Evolutionary conservation across 108 stramenopile genomes (phyloP), one percentile per base, ranked within the genome.

Genomic region (Cyclotella distinguenda): DNA sequence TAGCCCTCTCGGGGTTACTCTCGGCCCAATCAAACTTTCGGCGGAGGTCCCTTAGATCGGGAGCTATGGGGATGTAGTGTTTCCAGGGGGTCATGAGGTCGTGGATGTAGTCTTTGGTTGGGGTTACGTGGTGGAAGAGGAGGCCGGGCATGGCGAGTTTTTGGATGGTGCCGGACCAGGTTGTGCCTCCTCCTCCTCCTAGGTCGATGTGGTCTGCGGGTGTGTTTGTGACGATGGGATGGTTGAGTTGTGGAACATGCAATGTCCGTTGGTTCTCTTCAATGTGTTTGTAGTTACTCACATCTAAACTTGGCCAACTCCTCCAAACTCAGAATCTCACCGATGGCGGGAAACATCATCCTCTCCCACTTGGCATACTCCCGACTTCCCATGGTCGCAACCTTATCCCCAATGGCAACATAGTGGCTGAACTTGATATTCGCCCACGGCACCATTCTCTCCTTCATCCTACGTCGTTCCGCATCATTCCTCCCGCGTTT

Each of bases 21-120:
- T 74, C 72, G 31, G 72, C 72, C 72, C 72, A 74, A 38, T 67
- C 72, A 40, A 67, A 74, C 54, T 69, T 75, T 40, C 60, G 50
- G 2, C 49, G 61, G 44, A 75, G 28, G 21, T 75, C 74, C 23
- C 61, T 46, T 1, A 75, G 43, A 26, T 75, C 74, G 15, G 68
- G 51, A 9, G 33, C 40, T 9, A 75, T 44, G 10, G 74, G 74
- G 28, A 70, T 36, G 30, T 70, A 70, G 28, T 70, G 69, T 12
- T 48, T 32, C 60, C 60, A 70, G 15, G 60, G 60, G 27, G 32
- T 62, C 51, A 70, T 23, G 13, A 43, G 26, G 10, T 53, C 45
- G 40, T 70, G 69, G 33, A 70, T 54, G 51, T 62, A 70, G 33
- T 70, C 69, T 26, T 70, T 56, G 28, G 60, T 70, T 16, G 60